A percentile compares a stretch with the other conserved stretches of the same genome.
Conservation (phyloP, 1,139 yeast genomes). For the Yamadazyma spencermartinsiae region DNA sequence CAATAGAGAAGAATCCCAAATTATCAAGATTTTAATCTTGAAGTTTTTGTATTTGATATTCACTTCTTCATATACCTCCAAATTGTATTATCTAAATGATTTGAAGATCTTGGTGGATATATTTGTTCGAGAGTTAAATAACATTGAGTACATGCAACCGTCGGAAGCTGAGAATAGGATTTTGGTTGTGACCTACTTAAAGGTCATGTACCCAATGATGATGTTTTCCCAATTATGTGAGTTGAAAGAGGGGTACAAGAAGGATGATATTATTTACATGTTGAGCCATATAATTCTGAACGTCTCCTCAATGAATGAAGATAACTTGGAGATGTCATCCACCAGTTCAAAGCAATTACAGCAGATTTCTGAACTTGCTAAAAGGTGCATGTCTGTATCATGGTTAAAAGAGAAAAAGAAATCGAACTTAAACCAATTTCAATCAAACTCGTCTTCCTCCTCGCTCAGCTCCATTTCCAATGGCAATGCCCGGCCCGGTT, state of each 20-base stretch:
- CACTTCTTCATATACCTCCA: conserved; percentile 64
- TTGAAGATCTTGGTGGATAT: conserved; percentile 85
- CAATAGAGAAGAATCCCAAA: conserved; percentile 74
- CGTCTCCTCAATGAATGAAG: conserved; percentile 17
- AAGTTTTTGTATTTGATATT: conserved; percentile 76
- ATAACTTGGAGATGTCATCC: conserved; percentile 4
- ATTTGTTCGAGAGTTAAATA: conserved; percentile 72
- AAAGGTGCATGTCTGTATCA: conserved; percentile 57
- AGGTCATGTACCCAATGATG: conserved; percentile 74
- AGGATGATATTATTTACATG: conserved; percentile 50
- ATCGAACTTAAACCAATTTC: background rate
- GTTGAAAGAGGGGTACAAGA: conserved; percentile 54
- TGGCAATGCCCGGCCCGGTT: background rate
- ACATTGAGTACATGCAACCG: conserved; percentile 47
- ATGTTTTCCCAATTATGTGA: conserved; percentile 61
- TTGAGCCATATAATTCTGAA: conserved; percentile 47
- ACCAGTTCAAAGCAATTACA: conserved; percentile 22
- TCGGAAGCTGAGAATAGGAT: conserved; percentile 50
- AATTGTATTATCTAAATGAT: conserved; percentile 80
- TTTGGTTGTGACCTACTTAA: conserved; percentile 70
- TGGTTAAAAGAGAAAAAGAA: conserved; percentile 45
- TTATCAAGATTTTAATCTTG: conserved; percentile 74
- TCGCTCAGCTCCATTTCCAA: conserved; percentile 4
- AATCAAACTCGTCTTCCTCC: conserved; percentile 2
- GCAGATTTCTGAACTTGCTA: conserved; percentile 58